A percentile compares a stretch with the other conserved stretches of the same genome.
phyloP scores from a whole-genome alignment of 768 basidiomycete genomes.

The Tulasnella sp. region DNA sequence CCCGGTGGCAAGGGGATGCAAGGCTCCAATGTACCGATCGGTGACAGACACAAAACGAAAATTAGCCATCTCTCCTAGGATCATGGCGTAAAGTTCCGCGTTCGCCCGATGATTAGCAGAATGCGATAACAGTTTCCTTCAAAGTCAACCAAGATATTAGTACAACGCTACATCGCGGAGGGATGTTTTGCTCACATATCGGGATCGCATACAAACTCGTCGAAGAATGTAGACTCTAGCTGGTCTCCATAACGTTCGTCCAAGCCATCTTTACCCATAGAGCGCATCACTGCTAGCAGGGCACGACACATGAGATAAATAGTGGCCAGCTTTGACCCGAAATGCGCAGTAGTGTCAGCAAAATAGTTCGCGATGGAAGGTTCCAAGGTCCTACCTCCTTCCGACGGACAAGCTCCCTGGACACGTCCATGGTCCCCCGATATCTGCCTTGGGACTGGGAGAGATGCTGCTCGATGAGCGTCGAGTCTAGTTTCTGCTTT shows the following conservation, averaged over 20 bases:
- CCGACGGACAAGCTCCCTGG: constrained; percentile 17
- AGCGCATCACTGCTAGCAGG: constrained; percentile 63
- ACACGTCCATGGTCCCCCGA: background rate
- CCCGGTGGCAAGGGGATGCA: constrained; percentile 61
- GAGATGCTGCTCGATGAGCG: constrained; percentile 2
- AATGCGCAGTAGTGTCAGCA: background rate
- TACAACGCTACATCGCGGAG: background rate
- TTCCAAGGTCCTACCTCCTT: constrained; percentile 20
- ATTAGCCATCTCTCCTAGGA: constrained; percentile 71
- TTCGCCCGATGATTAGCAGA: constrained; percentile 72
- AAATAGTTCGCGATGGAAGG: background rate
- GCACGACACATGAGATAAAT: constrained; percentile 87
- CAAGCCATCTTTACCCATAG: constrained; percentile 63
- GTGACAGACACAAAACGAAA: constrained; percentile 82
- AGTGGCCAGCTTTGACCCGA: constrained; percentile 48
- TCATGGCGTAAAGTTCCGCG: constrained; percentile 68
- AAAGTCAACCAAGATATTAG: constrained; percentile 13
- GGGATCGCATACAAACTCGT: constrained; percentile 58
- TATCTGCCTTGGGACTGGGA: background rate
- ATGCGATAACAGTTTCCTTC: constrained; percentile 43
- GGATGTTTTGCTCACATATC: constrained; percentile 32
- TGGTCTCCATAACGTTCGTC: constrained; percentile 67
- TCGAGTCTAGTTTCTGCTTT: constrained; percentile 28
- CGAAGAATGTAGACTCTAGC: constrained; percentile 82
- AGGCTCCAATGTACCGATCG: constrained; percentile 75